A percentile compares a stretch with the other conserved stretches of the same genome.
phyloP scores from a whole-genome alignment of 495 filamentous ascomycete genomes.

The Sordaria brevicollis region DNA sequence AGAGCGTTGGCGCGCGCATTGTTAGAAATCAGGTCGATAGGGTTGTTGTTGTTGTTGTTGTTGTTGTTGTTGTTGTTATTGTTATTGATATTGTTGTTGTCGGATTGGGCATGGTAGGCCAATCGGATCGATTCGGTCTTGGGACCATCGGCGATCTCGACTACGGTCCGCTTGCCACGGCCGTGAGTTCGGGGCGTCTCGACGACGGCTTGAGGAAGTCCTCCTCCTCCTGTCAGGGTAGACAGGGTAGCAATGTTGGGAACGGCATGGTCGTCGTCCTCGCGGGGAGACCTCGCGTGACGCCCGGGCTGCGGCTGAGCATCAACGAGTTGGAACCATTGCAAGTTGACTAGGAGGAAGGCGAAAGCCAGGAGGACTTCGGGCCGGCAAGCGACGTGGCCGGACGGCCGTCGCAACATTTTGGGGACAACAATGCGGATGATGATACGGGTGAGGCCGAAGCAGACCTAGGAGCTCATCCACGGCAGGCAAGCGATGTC shows the following conservation, averaged over 20 bases:
- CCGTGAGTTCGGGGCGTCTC: slow-evolving; percentile 15
- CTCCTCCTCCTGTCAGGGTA: slow-evolving; percentile 13
- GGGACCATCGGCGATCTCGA: slow-evolving; percentile 4
- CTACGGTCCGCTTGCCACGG: slow-evolving; percentile 15
- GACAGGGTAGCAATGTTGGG: slow-evolving; percentile 10
- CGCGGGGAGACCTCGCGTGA: slow-evolving; percentile 20
- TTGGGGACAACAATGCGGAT: slow-evolving; percentile 35
- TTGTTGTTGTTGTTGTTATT: slow-evolving; percentile 21
- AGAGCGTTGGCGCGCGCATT: slow-evolving; percentile 91
- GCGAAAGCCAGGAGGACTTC: slow-evolving; percentile 40
- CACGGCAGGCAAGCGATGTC: neutral
- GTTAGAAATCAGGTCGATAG: slow-evolving; percentile 40
- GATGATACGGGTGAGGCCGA: neutral
- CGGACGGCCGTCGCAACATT: slow-evolving; percentile 48
- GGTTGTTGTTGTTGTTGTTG: slow-evolving; percentile 19
- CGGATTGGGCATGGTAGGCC: neutral
- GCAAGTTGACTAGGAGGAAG: slow-evolving; percentile 39
- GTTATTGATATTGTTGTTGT: slow-evolving; percentile 8
- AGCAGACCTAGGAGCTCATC: neutral
- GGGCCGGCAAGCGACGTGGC: slow-evolving; percentile 37
- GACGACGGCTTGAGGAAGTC: slow-evolving; percentile 6
- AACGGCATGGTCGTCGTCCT: slow-evolving; percentile 19
- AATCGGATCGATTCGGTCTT: neutral
- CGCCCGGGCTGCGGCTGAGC: slow-evolving; percentile 51
- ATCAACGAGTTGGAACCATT: slow-evolving; percentile 41